phyloP scores from a whole-genome alignment of 176 grass and related monocot genomes.

The Pharus latifolius region DNA sequence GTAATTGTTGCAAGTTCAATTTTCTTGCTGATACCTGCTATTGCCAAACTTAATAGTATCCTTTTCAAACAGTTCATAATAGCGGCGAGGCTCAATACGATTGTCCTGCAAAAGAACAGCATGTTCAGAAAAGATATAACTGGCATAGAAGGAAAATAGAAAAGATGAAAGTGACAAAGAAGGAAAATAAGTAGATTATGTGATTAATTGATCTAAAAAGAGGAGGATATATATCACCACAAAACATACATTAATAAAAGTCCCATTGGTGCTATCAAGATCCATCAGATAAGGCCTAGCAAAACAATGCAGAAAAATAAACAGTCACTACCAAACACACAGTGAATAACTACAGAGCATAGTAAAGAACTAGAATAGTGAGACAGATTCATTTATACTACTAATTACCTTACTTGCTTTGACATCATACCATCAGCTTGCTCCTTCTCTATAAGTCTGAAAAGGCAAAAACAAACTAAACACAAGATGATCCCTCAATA shows the following conservation, averaged over 20 bases:
- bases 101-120: constrained; percentile 48
- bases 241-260: constrained; percentile 83
- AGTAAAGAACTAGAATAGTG: not conserved
- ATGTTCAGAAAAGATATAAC: not conserved
- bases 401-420: constrained; percentile 70
- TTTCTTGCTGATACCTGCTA: constrained; percentile 57
- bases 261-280: constrained; percentile 89
- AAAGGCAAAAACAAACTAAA: not conserved
- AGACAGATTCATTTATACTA: not conserved
- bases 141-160: not conserved
- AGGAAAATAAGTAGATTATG: not conserved
- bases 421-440: constrained; percentile 81
- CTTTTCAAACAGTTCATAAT: constrained; percentile 95
- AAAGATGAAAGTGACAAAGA: too few relatives aligned
- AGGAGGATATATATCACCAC: not conserved
- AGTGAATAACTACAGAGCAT: not conserved
- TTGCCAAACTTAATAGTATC: constrained; percentile 93
- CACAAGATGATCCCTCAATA: constrained; percentile 14
- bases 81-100: constrained; percentile 73
- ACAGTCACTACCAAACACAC: not conserved
- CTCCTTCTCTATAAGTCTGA: constrained; percentile 87
- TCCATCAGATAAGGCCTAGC: constrained; percentile 89
- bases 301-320: constrained; percentile 6
- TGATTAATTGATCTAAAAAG: not conserved
- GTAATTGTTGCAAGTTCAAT: not conserved